Conservation (phyloP, 345 rosid genomes). For the Odontarrhena argentea region DNA sequence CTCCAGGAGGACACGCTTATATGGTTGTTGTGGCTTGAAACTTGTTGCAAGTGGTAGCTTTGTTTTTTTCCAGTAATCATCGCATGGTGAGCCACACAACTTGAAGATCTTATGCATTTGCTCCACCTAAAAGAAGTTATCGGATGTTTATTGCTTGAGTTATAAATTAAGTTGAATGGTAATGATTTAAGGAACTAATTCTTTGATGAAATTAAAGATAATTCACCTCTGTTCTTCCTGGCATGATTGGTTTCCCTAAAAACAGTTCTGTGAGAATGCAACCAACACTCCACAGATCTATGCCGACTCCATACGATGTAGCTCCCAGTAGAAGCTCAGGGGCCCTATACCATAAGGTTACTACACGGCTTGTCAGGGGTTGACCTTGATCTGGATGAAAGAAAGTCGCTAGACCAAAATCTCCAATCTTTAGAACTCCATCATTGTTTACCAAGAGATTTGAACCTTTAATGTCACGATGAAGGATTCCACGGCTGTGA, state of each 20-base stretch:
- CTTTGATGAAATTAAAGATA: background rate
- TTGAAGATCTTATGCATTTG: slow-evolving; percentile 97
- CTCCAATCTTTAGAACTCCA: slow-evolving; percentile 92
- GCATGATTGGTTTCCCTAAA: slow-evolving; percentile 94
- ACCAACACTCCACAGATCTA: slow-evolving; percentile 99
- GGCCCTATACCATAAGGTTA: slow-evolving; percentile 95
- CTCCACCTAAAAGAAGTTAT: slow-evolving; percentile 62
- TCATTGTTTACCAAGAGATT: slow-evolving; percentile 85
- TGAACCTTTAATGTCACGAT: slow-evolving; percentile 96
- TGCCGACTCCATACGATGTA: slow-evolving; percentile 81
- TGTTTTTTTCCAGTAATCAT: slow-evolving; percentile 86
- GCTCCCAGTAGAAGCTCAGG: slow-evolving; percentile 98
- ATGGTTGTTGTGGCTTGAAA: slow-evolving; percentile 91
- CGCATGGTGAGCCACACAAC: slow-evolving; percentile 93
- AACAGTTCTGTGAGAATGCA: slow-evolving; percentile 90
- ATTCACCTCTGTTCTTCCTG: slow-evolving; percentile 88
- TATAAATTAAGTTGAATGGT: slow-evolving; percentile 3
- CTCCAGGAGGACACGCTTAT: slow-evolving; percentile 73
- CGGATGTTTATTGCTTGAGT: slow-evolving; percentile 6
- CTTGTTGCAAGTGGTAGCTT: slow-evolving; percentile 90
- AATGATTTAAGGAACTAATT: slow-evolving; percentile 1
- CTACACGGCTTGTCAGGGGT: slow-evolving; percentile 95
- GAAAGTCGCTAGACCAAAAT: slow-evolving; percentile 84
- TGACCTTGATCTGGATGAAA: slow-evolving; percentile 80
- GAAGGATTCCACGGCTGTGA: slow-evolving; percentile 84